Evolutionary conservation across 371 early-diverging fungal genomes (phyloP).

Genomic region (Apophysomyces variabilis): DNA sequence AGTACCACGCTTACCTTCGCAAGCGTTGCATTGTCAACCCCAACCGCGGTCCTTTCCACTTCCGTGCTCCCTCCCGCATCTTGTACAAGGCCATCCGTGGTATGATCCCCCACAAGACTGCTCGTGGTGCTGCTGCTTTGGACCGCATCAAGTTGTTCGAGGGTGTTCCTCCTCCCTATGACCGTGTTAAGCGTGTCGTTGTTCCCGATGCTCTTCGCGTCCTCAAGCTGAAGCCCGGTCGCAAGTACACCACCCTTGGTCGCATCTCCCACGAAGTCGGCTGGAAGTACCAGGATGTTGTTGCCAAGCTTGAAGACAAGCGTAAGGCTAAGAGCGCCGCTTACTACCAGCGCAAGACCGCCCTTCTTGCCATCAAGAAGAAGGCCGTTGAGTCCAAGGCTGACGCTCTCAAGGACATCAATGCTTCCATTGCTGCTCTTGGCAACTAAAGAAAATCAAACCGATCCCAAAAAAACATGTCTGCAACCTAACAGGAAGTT

Average conservation of each 20-base stretch:
- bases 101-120: constrained; percentile 99
- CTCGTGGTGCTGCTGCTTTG: constrained; percentile 97
- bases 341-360: constrained; percentile 89
- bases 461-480: constrained; percentile 4
- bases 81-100: constrained; percentile 98
- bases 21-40: constrained; percentile 99
- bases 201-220: constrained; percentile 97
- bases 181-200: constrained; percentile 95
- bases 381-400: constrained; percentile 57
- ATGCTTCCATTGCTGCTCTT: constrained; percentile 52
- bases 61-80: constrained; percentile 98
- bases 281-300: constrained; percentile 99
- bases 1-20: constrained; percentile 96
- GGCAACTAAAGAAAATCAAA: constrained; percentile 56
- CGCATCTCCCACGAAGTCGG: constrained; percentile 97
- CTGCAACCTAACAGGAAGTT: background rate
- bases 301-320: constrained; percentile 96
- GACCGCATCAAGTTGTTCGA: constrained; percentile 99
- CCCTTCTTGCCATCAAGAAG: constrained; percentile 49
- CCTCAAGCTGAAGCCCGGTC: constrained; percentile 94
- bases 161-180: constrained; percentile 98
- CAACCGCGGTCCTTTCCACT: constrained; percentile 98
- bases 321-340: constrained; percentile 93
- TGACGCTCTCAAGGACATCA: constrained; percentile 53
- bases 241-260: constrained; percentile 96